A percentile compares a stretch with the other conserved stretches of the same genome.
These are phyloP conservation scores for Globisporangium nagaii DNA, from an alignment of 352 stramenopile genomes.

Conservation along the genomic window DNA sequence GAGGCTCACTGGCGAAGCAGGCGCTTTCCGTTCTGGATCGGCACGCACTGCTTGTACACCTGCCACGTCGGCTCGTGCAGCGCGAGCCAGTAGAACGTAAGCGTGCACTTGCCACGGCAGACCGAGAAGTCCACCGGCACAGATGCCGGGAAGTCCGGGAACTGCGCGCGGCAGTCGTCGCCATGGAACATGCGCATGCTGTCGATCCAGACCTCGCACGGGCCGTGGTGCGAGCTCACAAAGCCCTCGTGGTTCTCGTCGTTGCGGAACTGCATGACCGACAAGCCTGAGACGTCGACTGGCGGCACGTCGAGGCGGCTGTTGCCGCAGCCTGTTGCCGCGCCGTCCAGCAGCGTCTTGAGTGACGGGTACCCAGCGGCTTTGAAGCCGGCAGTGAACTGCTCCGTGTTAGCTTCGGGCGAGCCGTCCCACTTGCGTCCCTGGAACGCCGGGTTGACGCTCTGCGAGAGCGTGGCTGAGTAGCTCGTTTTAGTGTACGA, in stretches of 20 bases:
- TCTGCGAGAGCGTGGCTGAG: slow-evolving; percentile 14
- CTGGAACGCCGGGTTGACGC: slow-evolving; percentile 18
- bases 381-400: slow-evolving; percentile 20
- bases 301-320: slow-evolving; percentile 23
- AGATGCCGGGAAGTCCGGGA: slow-evolving; percentile 13
- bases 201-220: slow-evolving; percentile 39
- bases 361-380: slow-evolving; percentile 14
- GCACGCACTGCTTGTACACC: slow-evolving; percentile 20
- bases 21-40: slow-evolving; percentile 4
- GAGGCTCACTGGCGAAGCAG: slow-evolving; percentile 2
- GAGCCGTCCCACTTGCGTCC: slow-evolving; percentile 31
- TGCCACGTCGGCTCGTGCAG: slow-evolving; percentile 17
- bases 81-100: slow-evolving; percentile 23
- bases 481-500: slow-evolving; percentile 25
- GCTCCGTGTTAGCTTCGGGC: slow-evolving; percentile 20
- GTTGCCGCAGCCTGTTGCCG: slow-evolving; percentile 21
- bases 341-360: slow-evolving; percentile 16
- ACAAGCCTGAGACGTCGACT: slow-evolving; percentile 19
- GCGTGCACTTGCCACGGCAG: slow-evolving; percentile 15
- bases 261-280: slow-evolving; percentile 25
- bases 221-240: slow-evolving; percentile 27
- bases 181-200: slow-evolving; percentile 21
- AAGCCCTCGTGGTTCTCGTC: slow-evolving; percentile 29
- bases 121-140: slow-evolving; percentile 23
- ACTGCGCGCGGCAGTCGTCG: slow-evolving; percentile 29